Evolutionary conservation across 805 yeast genomes (phyloP).

Genomic region (Candida bentonensis): DNA sequence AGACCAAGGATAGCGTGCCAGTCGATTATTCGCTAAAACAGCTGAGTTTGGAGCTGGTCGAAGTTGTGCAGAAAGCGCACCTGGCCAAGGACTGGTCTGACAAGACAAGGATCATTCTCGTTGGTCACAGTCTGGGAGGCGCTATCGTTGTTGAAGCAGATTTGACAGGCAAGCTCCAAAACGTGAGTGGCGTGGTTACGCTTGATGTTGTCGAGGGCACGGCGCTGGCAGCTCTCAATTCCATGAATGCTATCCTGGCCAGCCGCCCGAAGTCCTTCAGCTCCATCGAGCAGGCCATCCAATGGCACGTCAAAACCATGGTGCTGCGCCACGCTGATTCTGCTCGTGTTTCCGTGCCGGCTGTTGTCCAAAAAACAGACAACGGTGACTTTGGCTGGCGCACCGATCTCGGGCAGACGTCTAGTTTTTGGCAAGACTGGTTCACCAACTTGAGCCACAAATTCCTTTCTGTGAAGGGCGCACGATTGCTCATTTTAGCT

Average conservation of each 20-base stretch:
- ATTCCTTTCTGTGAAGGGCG: slow-evolving; percentile 36
- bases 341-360: slow-evolving; percentile 70
- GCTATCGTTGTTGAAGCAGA: slow-evolving; percentile 53
- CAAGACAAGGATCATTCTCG: slow-evolving; percentile 34
- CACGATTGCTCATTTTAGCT: slow-evolving; percentile 67
- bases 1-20: slow-evolving; percentile 22
- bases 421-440: slow-evolving; percentile 70
- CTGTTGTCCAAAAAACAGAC: slow-evolving; percentile 28
- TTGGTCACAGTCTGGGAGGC: slow-evolving; percentile 94
- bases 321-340: slow-evolving; percentile 43
- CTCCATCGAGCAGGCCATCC: slow-evolving; percentile 44
- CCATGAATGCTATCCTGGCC: slow-evolving; percentile 53
- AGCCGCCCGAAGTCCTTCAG: slow-evolving; percentile 51
- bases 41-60: slow-evolving; percentile 44
- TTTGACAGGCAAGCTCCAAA: slow-evolving; percentile 5
- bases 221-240: slow-evolving; percentile 52
- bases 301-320: slow-evolving; percentile 61
- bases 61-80: slow-evolving; percentile 31
- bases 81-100: slow-evolving; percentile 8
- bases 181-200: slow-evolving; percentile 55
- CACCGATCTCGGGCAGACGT: slow-evolving; percentile 46
- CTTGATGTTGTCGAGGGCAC: slow-evolving; percentile 92
- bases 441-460: slow-evolving; percentile 49
- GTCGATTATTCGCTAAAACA: slow-evolving; percentile 32
- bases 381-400: slow-evolving; percentile 38